Evolutionary conservation across 768 basidiomycete species (phyloP).

Genomic region (Austroboletus festivus): DNA sequence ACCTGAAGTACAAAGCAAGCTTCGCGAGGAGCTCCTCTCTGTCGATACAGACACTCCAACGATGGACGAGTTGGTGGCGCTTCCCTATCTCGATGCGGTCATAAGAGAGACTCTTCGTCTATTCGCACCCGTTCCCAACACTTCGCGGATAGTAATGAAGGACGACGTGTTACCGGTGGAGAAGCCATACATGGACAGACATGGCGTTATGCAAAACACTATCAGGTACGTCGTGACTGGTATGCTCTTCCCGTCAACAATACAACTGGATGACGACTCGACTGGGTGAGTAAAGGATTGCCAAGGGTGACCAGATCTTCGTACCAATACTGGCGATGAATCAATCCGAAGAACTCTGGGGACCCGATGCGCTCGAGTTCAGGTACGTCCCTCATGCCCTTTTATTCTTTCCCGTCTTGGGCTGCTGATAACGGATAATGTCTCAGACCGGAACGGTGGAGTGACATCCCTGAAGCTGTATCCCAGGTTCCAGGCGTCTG

Average conservation of each 20-base stretch:
- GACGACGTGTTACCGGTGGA: slow-evolving; percentile 54
- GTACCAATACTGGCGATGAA: slow-evolving; percentile 57
- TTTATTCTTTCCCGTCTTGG: background rate
- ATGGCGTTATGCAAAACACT: slow-evolving; percentile 38
- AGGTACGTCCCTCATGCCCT: slow-evolving; percentile 35
- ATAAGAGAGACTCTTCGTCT: slow-evolving; percentile 59
- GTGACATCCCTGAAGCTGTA: slow-evolving; percentile 41
- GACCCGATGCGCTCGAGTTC: slow-evolving; percentile 59
- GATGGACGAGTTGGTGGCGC: slow-evolving; percentile 64
- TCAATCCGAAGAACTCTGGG: slow-evolving; percentile 53
- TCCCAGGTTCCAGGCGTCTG: slow-evolving; percentile 55
- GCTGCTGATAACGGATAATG: background rate
- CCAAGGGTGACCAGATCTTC: slow-evolving; percentile 45
- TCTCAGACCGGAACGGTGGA: slow-evolving; percentile 64
- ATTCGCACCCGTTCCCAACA: slow-evolving; percentile 47
- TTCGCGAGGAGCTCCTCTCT: slow-evolving; percentile 55
- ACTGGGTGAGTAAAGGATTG: slow-evolving; percentile 19
- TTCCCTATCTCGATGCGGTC: slow-evolving; percentile 70
- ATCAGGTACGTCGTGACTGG: slow-evolving; percentile 34
- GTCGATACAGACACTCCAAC: slow-evolving; percentile 55
- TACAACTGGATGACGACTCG: too few species aligned
- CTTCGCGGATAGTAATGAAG: slow-evolving; percentile 42
- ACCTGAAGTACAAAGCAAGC: slow-evolving; percentile 47
- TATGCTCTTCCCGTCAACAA: background rate
- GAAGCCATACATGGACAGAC: slow-evolving; percentile 41